These are phyloP conservation scores for Diaporthe capsici DNA, from an alignment of 2,329 filamentous ascomycete genomes.

Conservation along the genomic window DNA sequence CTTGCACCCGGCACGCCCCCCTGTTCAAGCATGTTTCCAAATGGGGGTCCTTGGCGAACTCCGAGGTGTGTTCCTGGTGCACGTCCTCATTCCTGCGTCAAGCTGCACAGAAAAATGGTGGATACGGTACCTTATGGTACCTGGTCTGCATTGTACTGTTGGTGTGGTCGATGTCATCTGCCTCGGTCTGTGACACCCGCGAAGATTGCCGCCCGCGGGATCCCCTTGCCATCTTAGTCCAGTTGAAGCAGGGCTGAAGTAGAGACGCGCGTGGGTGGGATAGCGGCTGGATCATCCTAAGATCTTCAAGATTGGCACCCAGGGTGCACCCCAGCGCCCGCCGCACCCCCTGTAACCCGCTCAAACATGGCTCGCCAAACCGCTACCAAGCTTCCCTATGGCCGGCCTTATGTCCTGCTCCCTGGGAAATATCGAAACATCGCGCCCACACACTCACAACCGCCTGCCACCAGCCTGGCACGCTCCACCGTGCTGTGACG, in stretches of 20 bases:
- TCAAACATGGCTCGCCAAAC: slow-evolving; percentile 21
- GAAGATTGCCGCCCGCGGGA: slow-evolving; percentile 4
- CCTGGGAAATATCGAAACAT: slow-evolving; percentile 21
- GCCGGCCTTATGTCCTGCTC: slow-evolving; percentile 30
- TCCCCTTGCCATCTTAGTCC: neutral
- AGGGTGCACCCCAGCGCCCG: slow-evolving; percentile 21
- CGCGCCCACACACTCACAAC: slow-evolving; percentile 18
- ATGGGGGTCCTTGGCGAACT: slow-evolving; percentile 26
- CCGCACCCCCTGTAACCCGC: slow-evolving; percentile 11
- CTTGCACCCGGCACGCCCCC: neutral
- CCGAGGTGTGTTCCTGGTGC: slow-evolving; percentile 23
- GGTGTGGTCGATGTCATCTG: slow-evolving; percentile 1
- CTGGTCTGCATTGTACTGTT: neutral
- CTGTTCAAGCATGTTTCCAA: slow-evolving; percentile 25
- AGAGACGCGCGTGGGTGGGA: neutral
- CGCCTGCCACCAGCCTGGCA: slow-evolving; percentile 16
- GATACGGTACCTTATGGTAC: neutral
- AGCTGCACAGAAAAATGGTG: neutral
- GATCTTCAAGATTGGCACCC: slow-evolving; percentile 16
- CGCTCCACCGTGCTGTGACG: slow-evolving; percentile 40
- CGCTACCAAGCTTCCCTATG: slow-evolving; percentile 13
- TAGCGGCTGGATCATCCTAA: slow-evolving; percentile 24
- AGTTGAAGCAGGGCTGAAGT: slow-evolving; percentile 22
- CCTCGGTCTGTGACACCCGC: slow-evolving; percentile 21
- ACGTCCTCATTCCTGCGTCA: slow-evolving; percentile 21